Evolutionary conservation across 306 rosid species (phyloP), one percentile per base, ranked within the genome.

Genomic region (Inga leiocalycina): DNA sequence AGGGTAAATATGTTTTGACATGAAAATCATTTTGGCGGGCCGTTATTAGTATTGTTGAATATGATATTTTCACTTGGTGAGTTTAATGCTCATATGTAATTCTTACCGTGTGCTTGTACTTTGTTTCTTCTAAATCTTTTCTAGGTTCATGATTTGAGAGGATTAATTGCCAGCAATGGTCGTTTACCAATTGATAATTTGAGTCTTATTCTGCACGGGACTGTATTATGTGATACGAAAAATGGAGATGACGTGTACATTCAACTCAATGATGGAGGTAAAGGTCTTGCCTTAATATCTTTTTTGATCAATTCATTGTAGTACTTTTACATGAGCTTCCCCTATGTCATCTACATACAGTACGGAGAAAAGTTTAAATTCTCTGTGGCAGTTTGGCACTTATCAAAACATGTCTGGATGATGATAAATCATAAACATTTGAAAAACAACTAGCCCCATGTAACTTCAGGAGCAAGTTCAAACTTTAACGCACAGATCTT

Each of bases 211-310:
- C 88, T 91, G 62, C 93, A 83, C 19, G 99, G 99, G 73, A 90
- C 85, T 74, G 95, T 91, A 35, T 87, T 96, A 85, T 87, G 79
- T 75, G 98, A 93, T 83, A 46, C 51, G 75, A 80, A 86, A 81
- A 91, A 90, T 76, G 97, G 93, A 57, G 92, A 88, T 20, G 89
- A 93, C 49, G 84, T 70, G 15, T 39, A 34, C 67, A 74, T 92
- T 48, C 89, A 87, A 76, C 99, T 93, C 82, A 86, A 76, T 43
- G 84, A 91, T 69, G 94, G 97, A 74, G 99, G 99, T 96, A 91
- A 81, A 34, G 9, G 71, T 81, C 44, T 71, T 73, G 65, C 69
- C 85, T 49, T 73, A n/a, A 20, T 57, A 74, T 75, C 64, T 83
- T 83, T 65, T 81, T 65, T 64, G 74, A 79, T 51, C 70, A 64